Evolutionary conservation across 805 yeast genomes (phyloP), one percentile per base, ranked within the genome.

Genomic region (Ogataea methanolica): DNA sequence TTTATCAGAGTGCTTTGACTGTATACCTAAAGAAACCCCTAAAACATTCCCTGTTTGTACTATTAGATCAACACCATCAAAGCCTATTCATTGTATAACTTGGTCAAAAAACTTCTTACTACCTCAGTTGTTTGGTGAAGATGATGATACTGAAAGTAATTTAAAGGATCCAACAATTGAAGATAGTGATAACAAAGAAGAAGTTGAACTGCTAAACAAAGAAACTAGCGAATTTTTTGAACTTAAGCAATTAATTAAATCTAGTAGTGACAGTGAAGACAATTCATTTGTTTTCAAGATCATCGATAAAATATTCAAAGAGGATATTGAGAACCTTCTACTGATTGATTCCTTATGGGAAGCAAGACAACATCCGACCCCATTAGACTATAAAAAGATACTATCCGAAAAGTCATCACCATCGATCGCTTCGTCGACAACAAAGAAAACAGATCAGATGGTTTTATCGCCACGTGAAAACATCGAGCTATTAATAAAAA

Each of bases 21-120:
- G 99, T 66, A 80, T 82, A 23, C 80, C 85, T 5, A 89, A 92
- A 59, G 94, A 82, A 35, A 83, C 95, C 0, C 96, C 97, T 6
- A 90, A 87, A 60, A 77, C 94, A 0, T 94, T 82, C 64, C 97
- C 99, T 0, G 97, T 94, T 1, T 94, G 99, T 65, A 94, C 99
- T 0, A 94, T 94, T 49, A 75, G 99, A 53, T 88, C 97, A 6
- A 94, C 99, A 0, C 99, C 99, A 0, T 88, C 96, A 0, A 90
- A 87, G 61, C 97, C 97, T 0, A 84, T 94, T 6, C 99, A 94
- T 62, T 90, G 97, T 65, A 84, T 94, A 23, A 96, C 95, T 1
- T 94, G 99, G 99, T 96, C 97, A 8, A 94, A 94, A 62, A 88
- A 86, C 57, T 95, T 88, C 60, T 68, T 94, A 44, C 90, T 94